Conservation (phyloP, 345 rosid genomes). For the Eucalyptus regnans region DNA sequence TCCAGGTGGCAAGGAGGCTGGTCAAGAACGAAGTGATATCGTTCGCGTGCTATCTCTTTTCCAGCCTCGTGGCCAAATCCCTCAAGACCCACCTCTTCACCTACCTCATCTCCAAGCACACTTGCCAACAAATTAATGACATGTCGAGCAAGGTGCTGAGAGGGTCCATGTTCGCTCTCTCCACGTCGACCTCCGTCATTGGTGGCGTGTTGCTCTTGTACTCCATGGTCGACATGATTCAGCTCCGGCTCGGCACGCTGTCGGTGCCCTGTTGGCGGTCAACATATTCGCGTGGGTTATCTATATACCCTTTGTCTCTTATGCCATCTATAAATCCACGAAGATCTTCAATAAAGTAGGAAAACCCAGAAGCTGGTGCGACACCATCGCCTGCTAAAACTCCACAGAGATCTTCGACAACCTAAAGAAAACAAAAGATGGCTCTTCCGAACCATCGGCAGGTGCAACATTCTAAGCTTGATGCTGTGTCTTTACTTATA, state of each 20-base stretch:
- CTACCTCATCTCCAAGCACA: neutral
- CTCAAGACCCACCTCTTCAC: neutral
- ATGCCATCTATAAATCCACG: no score
- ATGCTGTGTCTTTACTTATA: neutral
- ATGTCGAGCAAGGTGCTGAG: neutral
- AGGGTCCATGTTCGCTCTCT: neutral
- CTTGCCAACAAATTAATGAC: neutral
- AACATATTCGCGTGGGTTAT: slow-evolving; percentile 1
- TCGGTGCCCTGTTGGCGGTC: neutral
- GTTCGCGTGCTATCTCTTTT: slow-evolving; percentile 17
- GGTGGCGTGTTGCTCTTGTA: slow-evolving; percentile 11
- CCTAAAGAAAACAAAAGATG: no score
- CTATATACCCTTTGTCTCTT: neutral
- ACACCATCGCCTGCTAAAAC: no score
- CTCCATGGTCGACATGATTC: slow-evolving; percentile 17
- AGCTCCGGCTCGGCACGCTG: slow-evolving; percentile 20
- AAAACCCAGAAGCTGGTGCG: no score
- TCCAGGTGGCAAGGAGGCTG: neutral
- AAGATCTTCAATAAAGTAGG: no score
- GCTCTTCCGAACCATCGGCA: no score
- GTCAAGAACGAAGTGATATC: slow-evolving; percentile 19
- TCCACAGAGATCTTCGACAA: no score
- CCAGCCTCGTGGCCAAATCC: slow-evolving; percentile 10
- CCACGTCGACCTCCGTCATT: slow-evolving; percentile 3
- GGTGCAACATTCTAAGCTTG: no score